Base-by-base conservation (phyloP, 371 early-diverging fungal species). In the Saksenaea vasiformis region DNA sequence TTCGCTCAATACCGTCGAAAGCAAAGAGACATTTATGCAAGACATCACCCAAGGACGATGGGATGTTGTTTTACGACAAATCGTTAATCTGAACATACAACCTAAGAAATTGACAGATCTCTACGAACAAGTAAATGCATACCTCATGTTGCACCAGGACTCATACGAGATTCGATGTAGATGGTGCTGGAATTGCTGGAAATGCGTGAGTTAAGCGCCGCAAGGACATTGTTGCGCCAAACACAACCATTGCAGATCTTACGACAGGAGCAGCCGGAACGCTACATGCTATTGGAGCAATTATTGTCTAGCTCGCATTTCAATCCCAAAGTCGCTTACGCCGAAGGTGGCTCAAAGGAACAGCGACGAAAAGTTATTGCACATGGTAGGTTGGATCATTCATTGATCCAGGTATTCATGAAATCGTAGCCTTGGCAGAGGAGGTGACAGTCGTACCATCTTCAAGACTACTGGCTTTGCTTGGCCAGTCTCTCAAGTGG, bases 111-210 rank as follows among this genome's bases (percentile, higher is more conserved):
- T 93, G 31, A 75, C 89, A 56, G 93, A 93, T 71, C 84, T 97
- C 3, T 95, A 95, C 70, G 97, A 97, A 73, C 95, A 95, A 76
- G 93, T 94, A 73, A 58, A 60, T 31, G 7, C 19, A 2, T 13
- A 14, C 5, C 17, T 57, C 22, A 9, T 10, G 0, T 24, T 57
- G 13, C 38, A 13, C 27, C 4, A 31, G 17, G 28, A 2, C 22
- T 47, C 22, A 10, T 4, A 8, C 4, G 19, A 56, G 19, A 5
- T n/a, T 57, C 41, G 57, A 56, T 56, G 55, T 69, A 93, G 91
- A 89, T 96, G 38, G 79, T 91, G 11, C 70, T 95, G 35, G 98
- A 98, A 60, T 75, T 97, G 26, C 79, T 90, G 9, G 98, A 98
- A 65, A 73, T 86, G 67, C 76, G 86, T 14, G 96, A 98, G 71